Evolutionary conservation across 495 filamentous ascomycete genomes (phyloP).

Genomic region (Clavariopsis aquatica): DNA sequence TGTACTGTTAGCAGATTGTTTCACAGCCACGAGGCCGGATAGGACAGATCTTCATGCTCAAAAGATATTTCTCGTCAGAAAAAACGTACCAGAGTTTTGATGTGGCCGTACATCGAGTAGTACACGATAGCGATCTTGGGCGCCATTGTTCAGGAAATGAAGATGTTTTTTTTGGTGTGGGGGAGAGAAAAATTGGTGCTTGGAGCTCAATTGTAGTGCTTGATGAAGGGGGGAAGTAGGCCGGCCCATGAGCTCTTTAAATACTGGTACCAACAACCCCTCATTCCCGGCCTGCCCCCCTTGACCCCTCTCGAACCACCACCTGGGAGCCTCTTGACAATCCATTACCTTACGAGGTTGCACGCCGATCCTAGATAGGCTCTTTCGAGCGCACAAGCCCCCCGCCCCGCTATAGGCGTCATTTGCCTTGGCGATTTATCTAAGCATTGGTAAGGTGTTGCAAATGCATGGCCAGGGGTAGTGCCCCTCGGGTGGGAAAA

Average conservation of each 20-base stretch:
- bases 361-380: background rate
- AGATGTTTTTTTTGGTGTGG: background rate
- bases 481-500: background rate
- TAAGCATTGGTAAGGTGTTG: conserved; percentile 2
- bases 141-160: conserved; percentile 64
- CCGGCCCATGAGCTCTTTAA: background rate
- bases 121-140: conserved; percentile 90
- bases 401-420: background rate
- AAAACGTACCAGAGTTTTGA: conserved; percentile 28
- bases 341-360: background rate
- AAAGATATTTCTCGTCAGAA: too few species aligned
- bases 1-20: conserved; percentile 34
- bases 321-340: too few species aligned
- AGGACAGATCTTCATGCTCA: background rate
- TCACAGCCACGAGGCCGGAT: too few species aligned
- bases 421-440: background rate
- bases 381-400: background rate
- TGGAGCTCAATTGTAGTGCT: conserved; percentile 2
- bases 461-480: background rate
- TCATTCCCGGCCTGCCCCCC: too few species aligned
- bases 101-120: conserved; percentile 87
- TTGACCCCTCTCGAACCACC: too few species aligned
- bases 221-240: conserved; percentile 1
- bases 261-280: background rate
- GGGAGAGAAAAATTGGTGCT: background rate